These are phyloP conservation scores for Fagus crenata DNA, from an alignment of 306 rosid genomes.

Conservation along the genomic window DNA sequence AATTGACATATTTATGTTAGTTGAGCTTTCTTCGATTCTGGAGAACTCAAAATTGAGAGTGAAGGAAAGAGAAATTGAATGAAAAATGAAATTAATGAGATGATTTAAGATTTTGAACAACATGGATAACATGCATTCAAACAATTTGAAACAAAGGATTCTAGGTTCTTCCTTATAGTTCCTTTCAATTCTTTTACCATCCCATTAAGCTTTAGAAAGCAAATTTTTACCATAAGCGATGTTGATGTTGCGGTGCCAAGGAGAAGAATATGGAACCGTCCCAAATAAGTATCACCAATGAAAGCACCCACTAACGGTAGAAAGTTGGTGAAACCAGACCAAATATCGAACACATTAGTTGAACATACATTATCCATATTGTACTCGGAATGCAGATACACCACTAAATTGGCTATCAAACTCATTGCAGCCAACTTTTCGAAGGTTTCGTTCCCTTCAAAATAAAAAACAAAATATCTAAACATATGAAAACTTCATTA, in stretches of 20 bases:
- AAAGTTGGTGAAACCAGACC: slow-evolving; percentile 60
- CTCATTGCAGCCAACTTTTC: slow-evolving; percentile 78
- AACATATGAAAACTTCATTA: background rate
- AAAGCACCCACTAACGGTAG: slow-evolving; percentile 57
- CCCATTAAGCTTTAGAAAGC: background rate
- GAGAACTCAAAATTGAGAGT: too few species aligned
- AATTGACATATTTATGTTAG: too few species aligned
- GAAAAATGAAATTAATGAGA: too few species aligned
- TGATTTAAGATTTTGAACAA: too few species aligned
- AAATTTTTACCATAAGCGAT: slow-evolving; percentile 45
- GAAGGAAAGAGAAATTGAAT: too few species aligned
- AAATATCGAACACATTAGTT: slow-evolving; percentile 50
- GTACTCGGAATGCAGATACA: slow-evolving; percentile 56
- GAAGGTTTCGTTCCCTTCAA: slow-evolving; percentile 62
- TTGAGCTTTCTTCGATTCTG: too few species aligned
- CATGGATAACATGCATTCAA: too few species aligned
- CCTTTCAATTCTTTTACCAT: too few species aligned
- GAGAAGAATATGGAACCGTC: slow-evolving; percentile 51
- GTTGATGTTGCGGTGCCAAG: slow-evolving; percentile 43
- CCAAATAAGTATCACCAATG: slow-evolving; percentile 51
- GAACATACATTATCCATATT: slow-evolving; percentile 48
- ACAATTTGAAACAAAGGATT: too few species aligned
- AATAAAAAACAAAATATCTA: background rate
- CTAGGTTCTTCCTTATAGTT: too few species aligned
- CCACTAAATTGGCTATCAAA: slow-evolving; percentile 48